These are phyloP conservation scores for Quercus alba DNA, from an alignment of 306 rosid species.

Conservation along the genomic window DNA sequence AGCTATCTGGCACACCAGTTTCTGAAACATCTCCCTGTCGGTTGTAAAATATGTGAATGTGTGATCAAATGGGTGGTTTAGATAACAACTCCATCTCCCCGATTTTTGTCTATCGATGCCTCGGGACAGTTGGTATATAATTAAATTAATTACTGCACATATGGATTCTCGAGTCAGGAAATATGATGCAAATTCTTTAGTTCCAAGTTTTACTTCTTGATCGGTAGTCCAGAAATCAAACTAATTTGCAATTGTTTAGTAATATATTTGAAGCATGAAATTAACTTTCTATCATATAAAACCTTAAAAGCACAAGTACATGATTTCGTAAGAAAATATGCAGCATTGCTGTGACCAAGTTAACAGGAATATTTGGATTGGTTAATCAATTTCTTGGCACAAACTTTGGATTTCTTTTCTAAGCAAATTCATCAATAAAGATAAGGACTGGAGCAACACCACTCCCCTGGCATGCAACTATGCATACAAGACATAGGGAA, in stretches of 20 bases:
- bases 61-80: constrained; percentile 6
- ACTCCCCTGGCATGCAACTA: no score
- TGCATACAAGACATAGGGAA: no score
- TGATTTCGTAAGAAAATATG: no score
- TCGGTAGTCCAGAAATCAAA: not conserved
- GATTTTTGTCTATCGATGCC: constrained; percentile 31
- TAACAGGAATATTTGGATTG: no score
- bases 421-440: no score
- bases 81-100: constrained; percentile 30
- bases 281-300: not conserved
- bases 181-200: not conserved
- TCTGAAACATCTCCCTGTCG: constrained; percentile 18
- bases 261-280: not conserved
- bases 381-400: no score
- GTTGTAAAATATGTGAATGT: constrained; percentile 23
- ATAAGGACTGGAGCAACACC: no score
- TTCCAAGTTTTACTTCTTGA: not conserved
- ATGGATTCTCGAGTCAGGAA: not conserved
- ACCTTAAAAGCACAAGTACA: not conserved
- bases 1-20: constrained; percentile 60
- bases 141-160: constrained; percentile 32
- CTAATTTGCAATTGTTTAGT: not conserved
- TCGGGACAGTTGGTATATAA: constrained; percentile 40
- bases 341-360: no score
- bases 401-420: no score